These are phyloP conservation scores for Rubia tinctorum DNA, from an alignment of 305 asterid species.

Conservation along the genomic window DNA sequence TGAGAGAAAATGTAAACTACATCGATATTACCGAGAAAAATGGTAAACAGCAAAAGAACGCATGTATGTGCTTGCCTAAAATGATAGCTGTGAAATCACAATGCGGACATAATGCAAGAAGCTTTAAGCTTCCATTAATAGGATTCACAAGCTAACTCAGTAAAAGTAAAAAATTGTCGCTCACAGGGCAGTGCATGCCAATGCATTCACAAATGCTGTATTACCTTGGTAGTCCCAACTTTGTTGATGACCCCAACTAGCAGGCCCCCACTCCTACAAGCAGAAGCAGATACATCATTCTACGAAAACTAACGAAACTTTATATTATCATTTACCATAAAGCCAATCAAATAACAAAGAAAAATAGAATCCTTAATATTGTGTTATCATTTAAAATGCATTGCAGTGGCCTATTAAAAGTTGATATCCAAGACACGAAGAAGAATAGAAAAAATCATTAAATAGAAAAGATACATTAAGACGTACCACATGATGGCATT, in stretches of 20 bases:
- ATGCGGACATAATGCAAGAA: not conserved
- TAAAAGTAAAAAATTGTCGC: not conserved
- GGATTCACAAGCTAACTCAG: not conserved
- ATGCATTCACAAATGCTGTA: slow-evolving; percentile 24
- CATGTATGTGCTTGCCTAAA: not conserved
- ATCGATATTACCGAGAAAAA: not conserved
- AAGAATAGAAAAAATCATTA: too few relatives aligned
- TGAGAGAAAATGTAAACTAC: not conserved
- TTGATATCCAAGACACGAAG: not conserved
- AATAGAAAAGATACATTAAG: too few relatives aligned
- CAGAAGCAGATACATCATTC: slow-evolving; percentile 19
- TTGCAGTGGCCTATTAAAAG: not conserved
- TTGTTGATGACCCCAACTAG: slow-evolving; percentile 80
- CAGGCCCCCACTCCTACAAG: slow-evolving; percentile 72
- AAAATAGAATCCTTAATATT: too few relatives aligned
- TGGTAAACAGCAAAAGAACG: not conserved
- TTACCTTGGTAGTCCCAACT: slow-evolving; percentile 77
- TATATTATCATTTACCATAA: not conserved
- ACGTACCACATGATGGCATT: not conserved
- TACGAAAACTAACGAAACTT: not conserved
- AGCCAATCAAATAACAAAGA: not conserved
- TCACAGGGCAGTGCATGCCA: slow-evolving; percentile 5
- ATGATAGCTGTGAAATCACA: not conserved
- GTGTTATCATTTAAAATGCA: not conserved
- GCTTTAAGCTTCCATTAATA: not conserved